A percentile compares a stretch with the other conserved stretches of the same genome.
These are phyloP conservation scores for Aureobasidium melanogenum DNA, from an alignment of 2,329 filamentous ascomycete species.

Conservation along the genomic window DNA sequence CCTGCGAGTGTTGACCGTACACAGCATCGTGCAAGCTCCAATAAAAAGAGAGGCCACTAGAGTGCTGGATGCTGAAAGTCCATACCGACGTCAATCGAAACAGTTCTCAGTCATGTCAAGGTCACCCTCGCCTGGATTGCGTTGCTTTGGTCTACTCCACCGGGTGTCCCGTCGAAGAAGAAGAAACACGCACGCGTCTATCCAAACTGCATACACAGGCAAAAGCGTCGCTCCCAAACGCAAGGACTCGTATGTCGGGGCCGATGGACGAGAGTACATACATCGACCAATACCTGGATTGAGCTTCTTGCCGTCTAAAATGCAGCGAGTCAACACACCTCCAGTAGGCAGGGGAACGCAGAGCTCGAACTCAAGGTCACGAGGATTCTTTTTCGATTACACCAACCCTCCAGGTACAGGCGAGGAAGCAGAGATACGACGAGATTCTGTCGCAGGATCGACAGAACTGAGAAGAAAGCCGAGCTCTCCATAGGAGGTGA, in stretches of 20 bases:
- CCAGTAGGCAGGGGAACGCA: constrained; percentile 13
- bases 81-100: background rate
- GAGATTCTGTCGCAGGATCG: background rate
- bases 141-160: background rate
- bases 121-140: background rate
- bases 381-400: constrained; percentile 23
- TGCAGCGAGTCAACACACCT: constrained; percentile 24
- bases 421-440: background rate
- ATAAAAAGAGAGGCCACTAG: background rate
- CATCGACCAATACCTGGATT: background rate
- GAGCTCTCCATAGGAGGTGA: background rate
- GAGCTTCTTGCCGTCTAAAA: constrained; percentile 17
- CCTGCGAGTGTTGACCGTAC: background rate
- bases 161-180: background rate
- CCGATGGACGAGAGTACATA: background rate
- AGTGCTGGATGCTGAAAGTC: background rate
- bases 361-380: constrained; percentile 12
- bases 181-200: background rate
- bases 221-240: background rate
- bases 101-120: background rate
- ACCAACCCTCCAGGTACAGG: constrained; percentile 2
- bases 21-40: background rate
- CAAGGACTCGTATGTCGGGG: background rate
- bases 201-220: background rate
- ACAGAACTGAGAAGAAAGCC: background rate